Evolutionary conservation across 495 filamentous ascomycete genomes (phyloP).

Genomic region (Penicillium daleae): DNA sequence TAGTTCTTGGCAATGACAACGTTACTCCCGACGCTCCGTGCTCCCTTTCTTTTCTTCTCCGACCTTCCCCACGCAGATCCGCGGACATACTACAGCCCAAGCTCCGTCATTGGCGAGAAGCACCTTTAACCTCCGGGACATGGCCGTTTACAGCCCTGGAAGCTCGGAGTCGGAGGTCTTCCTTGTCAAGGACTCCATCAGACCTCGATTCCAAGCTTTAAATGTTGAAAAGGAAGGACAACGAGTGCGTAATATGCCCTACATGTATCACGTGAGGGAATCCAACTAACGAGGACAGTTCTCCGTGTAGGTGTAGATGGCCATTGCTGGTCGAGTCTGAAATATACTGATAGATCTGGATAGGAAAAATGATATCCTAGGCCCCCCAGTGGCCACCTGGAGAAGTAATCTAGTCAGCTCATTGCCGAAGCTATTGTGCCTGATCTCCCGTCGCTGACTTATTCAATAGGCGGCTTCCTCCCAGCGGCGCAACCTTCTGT

Average conservation of each 20-base stretch:
- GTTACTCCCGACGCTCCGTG: constrained; percentile 1
- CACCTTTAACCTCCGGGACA: constrained; percentile 22
- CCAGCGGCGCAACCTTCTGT: constrained; percentile 68
- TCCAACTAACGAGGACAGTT: constrained; percentile 29
- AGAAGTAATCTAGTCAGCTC: constrained; percentile 56
- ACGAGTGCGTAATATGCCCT: constrained; percentile 37
- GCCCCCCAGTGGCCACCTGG: constrained; percentile 45
- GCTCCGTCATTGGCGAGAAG: constrained; percentile 3
- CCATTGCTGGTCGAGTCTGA: too few relatives aligned
- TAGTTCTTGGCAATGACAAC: constrained; percentile 30
- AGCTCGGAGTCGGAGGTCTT: constrained; percentile 4
- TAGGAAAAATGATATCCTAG: constrained; percentile 34
- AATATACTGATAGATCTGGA: constrained; percentile 16
- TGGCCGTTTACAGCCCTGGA: constrained; percentile 25
- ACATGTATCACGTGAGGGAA: constrained; percentile 20
- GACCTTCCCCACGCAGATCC: constrained; percentile 9
- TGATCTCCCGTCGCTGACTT: constrained; percentile 1
- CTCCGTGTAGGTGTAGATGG: constrained; percentile 20
- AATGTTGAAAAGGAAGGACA: constrained; percentile 41
- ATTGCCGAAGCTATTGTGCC: neutral
- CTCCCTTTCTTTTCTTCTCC: neutral
- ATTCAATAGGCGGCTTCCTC: constrained; percentile 54
- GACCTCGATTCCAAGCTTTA: constrained; percentile 28
- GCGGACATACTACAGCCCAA: constrained; percentile 8
- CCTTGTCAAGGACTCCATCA: neutral